Evolutionary conservation across 139 green algal genomes (phyloP).

Genomic region (Tetradesmus obliquus): DNA sequence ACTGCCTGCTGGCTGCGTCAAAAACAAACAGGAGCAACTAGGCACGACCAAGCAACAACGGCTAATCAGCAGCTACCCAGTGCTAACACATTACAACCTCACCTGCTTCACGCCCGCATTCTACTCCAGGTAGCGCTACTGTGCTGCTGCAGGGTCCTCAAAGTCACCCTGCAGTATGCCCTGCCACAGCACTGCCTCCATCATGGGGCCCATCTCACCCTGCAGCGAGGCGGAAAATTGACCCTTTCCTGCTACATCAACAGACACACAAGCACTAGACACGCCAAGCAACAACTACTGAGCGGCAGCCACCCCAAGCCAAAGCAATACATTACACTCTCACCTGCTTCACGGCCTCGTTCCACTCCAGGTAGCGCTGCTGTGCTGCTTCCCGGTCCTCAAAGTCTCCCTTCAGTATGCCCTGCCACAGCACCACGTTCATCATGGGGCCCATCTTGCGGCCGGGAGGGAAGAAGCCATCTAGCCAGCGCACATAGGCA

Average conservation of each 20-base stretch:
- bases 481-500: background rate
- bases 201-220: background rate
- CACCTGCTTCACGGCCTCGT: slow-evolving; percentile 36
- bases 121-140: slow-evolving; percentile 10
- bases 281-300: no score
- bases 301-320: no score
- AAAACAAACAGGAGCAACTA: no score
- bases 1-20: no score
- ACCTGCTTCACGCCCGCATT: slow-evolving; percentile 33
- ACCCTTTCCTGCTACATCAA: no score
- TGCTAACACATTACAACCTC: background rate
- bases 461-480: background rate
- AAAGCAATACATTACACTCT: no score
- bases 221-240: no score
- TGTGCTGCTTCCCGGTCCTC: background rate
- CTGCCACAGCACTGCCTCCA: slow-evolving; percentile 25
- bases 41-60: no score
- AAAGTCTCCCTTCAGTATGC: slow-evolving; percentile 17
- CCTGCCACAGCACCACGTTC: slow-evolving; percentile 29
- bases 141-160: background rate
- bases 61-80: no score
- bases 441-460: background rate
- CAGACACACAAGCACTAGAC: no score
- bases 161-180: slow-evolving; percentile 20
- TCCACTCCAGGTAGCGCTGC: background rate